Evolutionary conservation across 2,329 filamentous ascomycete genomes (phyloP), one percentile per base, ranked within the genome.

Genomic region (Biscogniauxia sp.): DNA sequence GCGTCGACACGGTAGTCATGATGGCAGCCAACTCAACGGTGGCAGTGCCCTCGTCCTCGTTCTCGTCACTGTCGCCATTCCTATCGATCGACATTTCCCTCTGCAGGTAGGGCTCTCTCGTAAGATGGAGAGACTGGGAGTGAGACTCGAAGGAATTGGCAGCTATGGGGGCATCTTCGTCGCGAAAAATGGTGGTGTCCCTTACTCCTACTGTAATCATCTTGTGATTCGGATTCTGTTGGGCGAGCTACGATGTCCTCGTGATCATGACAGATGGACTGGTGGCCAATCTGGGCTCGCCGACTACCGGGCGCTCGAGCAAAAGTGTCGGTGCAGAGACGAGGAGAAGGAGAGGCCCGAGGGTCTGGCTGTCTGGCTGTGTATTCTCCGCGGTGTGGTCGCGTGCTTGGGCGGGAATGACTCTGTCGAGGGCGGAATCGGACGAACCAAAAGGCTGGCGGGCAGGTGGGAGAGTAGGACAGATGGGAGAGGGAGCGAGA

Each of bases 1-100:
- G 82, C 55, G 82, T 84, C n/a, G 83, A 84, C 3, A 79, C 71
- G 20, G 78, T 76, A 17, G 74, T 75, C 75, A 80, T 79, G 61
- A 80, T 80, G 28, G 78, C 77, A 41, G 77, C 75, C 53, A 80
- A 67, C 63, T 80, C 78, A 56, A 75, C 75, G 6, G 74, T 73
- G n/a, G 77, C 77, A 17, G 74, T 75, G 28, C 73, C 74, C 50
- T 77, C 76, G 37, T 78, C 74, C 49, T 74, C 70, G 56, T 72
- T 62, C 3, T 70, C 69, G 15, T 72, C 70, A n/a, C 37, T 45
- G 7, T 64, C 56, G 50, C 63, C 59, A 23, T 60, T 59, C 19
- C 64, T 63, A 54, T 72, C 65, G 51, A 69, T 58, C 3, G 71
- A 58, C 53, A 69, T 65, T 0, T 72, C 68, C 57, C 68, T 66